Percentiles rank a stretch among this genome's conserved stretches.
phyloP scores from a whole-genome alignment of 1,139 yeast genomes.

The Lodderomyces parapsilosis region DNA sequence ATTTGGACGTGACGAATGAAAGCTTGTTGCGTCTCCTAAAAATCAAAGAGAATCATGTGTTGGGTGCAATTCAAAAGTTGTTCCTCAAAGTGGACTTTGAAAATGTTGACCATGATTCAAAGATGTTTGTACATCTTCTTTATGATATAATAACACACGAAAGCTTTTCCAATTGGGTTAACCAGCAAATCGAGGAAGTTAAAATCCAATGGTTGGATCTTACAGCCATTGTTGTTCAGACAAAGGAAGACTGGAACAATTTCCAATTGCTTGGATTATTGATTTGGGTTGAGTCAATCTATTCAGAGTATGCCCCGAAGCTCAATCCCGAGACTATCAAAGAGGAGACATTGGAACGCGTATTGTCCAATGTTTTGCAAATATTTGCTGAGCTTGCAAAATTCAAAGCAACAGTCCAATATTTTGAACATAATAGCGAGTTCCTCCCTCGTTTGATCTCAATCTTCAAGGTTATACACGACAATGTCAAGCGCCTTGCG shows the following conservation, averaged over 20 bases:
- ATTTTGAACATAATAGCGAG: conserved; percentile 41
- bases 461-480: conserved; percentile 50
- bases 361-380: conserved; percentile 38
- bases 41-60: conserved; percentile 4
- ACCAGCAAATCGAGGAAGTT: neutral
- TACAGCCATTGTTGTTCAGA: conserved; percentile 34
- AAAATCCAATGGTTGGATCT: conserved; percentile 14
- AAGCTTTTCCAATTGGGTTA: conserved; percentile 22
- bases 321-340: conserved; percentile 16
- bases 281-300: conserved; percentile 51
- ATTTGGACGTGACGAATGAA: conserved; percentile 12
- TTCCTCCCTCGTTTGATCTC: conserved; percentile 39
- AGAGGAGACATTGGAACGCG: conserved; percentile 15
- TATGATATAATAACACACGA: conserved; percentile 23
- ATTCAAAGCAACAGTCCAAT: conserved; percentile 51
- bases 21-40: conserved; percentile 11
- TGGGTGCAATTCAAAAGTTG: conserved; percentile 7
- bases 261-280: conserved; percentile 50
- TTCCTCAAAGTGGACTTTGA: conserved; percentile 7
- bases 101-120: conserved; percentile 11
- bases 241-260: conserved; percentile 53
- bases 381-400: conserved; percentile 51
- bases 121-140: conserved; percentile 16
- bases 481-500: conserved; percentile 37
- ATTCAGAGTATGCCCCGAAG: conserved; percentile 23